Conservation (phyloP, 2,329 filamentous ascomycete species). For the Alternaria brassicicola region DNA sequence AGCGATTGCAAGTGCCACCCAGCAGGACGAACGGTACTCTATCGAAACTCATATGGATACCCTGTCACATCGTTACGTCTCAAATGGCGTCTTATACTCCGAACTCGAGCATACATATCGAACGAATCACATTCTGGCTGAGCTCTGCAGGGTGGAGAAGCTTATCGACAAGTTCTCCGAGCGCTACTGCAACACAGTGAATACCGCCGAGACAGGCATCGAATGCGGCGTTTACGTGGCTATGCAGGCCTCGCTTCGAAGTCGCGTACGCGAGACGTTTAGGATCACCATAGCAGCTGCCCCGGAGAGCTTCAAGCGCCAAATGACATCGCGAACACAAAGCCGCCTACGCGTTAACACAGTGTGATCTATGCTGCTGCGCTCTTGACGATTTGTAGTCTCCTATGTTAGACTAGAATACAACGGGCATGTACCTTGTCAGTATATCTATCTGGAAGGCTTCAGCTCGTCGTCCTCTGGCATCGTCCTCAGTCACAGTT, state of each 20-base stretch:
- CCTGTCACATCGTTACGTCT: slow-evolving; percentile 36
- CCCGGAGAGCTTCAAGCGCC: slow-evolving; percentile 44
- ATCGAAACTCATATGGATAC: slow-evolving; percentile 37
- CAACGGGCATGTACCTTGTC: not conserved
- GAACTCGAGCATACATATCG: slow-evolving; percentile 42
- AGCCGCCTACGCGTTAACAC: slow-evolving; percentile 39
- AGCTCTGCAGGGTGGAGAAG: slow-evolving; percentile 46
- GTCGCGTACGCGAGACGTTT: slow-evolving; percentile 46
- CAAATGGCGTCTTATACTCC: slow-evolving; percentile 27
- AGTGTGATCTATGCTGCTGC: slow-evolving; percentile 20
- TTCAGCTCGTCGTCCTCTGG: not conserved
- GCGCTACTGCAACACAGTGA: slow-evolving; percentile 40
- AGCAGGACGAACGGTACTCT: slow-evolving; percentile 19
- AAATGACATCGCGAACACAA: slow-evolving; percentile 39
- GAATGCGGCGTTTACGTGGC: slow-evolving; percentile 39
- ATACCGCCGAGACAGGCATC: slow-evolving; percentile 32
- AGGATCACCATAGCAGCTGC: slow-evolving; percentile 46
- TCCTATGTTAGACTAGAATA: slow-evolving; percentile 4
- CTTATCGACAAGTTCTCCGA: slow-evolving; percentile 47
- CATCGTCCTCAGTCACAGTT: not conserved
- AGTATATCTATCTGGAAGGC: not conserved
- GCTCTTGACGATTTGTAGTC: slow-evolving; percentile 6
- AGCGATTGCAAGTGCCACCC: slow-evolving; percentile 38
- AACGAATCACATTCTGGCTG: slow-evolving; percentile 41
- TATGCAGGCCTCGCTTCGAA: slow-evolving; percentile 42